Evolutionary conservation across 1,284 basidiomycete species (phyloP).

Genomic region (Moniliophthora roreri): DNA sequence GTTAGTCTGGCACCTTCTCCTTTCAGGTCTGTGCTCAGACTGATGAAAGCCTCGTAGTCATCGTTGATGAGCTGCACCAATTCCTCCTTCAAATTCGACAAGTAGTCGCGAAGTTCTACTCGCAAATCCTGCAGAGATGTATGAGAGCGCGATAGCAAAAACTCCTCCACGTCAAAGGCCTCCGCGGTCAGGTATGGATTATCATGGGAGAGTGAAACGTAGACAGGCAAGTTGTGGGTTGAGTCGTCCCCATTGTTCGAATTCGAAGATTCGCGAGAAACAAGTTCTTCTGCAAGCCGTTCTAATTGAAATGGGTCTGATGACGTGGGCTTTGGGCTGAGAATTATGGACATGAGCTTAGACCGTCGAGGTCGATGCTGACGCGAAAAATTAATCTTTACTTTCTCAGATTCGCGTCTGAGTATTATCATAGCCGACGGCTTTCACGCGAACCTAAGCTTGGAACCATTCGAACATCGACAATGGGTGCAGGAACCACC

Average conservation of each 20-base stretch:
- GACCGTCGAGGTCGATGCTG: no score
- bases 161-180: slow-evolving; percentile 82
- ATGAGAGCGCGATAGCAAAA: slow-evolving; percentile 85
- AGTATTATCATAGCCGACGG: background rate
- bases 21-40: slow-evolving; percentile 84
- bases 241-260: slow-evolving; percentile 21
- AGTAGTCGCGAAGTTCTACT: slow-evolving; percentile 83
- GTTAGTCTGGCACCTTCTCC: slow-evolving; percentile 79
- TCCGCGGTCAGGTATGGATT: slow-evolving; percentile 71
- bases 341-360: slow-evolving; percentile 6
- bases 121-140: slow-evolving; percentile 82
- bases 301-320: slow-evolving; percentile 65
- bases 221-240: slow-evolving; percentile 64
- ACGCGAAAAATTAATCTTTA: no score
- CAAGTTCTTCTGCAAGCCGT: slow-evolving; percentile 73
- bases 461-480: no score
- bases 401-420: background rate
- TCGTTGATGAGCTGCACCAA: slow-evolving; percentile 95
- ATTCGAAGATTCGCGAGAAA: slow-evolving; percentile 37
- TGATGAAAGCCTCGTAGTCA: slow-evolving; percentile 98
- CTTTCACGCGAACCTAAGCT: background rate
- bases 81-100: slow-evolving; percentile 84
- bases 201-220: slow-evolving; percentile 77
- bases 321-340: slow-evolving; percentile 13
- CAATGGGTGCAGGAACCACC: no score